Evolutionary conservation across 345 rosid species (phyloP), one percentile per base, ranked within the genome.

Genomic region (Brassica nigra): DNA sequence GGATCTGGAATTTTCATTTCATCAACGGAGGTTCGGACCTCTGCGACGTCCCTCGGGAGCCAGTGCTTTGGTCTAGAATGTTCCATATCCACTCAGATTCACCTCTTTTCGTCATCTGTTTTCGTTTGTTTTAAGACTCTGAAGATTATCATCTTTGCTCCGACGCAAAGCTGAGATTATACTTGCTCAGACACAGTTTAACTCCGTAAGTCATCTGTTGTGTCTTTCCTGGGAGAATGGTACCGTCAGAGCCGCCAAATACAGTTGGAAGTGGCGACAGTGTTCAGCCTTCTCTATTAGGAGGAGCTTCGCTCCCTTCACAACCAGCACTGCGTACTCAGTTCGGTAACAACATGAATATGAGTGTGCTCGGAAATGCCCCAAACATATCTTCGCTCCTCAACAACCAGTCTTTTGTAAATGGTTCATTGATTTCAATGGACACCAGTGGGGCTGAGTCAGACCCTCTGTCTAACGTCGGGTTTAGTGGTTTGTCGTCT

Each of bases 351-450:
- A 81, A 59, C n/a, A 71, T 81, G 73, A 84, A 79, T 76, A 89
- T 93, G 94, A 89, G 83, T 81, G 83, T 93, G 92, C 88, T 93
- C 47, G 98, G 97, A 72, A 88, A 87, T 80, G 86, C 89, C 31
- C 88, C 93, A 68, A 93, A 90, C 82, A 90, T 84, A 10, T 86
- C 97, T 58, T 88, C 99, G 15, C 86, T 90, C n/a, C 88, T 90
- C 14, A 90, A 87, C 75, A 81, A 76, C 37, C 98, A 96, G 84
- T 87, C 99, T 28, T 89, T 88, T 85, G 98, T 89, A 66, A 93
- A 92, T 86, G 92, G 76, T 70, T 76, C 91, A 0, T 85, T 82
- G 72, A 79, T 88, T 63, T 76, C 91, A 65, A 85, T 90, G 33
- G 97, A 90, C 76, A 36, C 86, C 9, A 66, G 36, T 76, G 97